A percentile compares a stretch with the other conserved stretches of the same genome.
phyloP scores from a whole-genome alignment of 306 rosid genomes.

The Prunus armeniaca region DNA sequence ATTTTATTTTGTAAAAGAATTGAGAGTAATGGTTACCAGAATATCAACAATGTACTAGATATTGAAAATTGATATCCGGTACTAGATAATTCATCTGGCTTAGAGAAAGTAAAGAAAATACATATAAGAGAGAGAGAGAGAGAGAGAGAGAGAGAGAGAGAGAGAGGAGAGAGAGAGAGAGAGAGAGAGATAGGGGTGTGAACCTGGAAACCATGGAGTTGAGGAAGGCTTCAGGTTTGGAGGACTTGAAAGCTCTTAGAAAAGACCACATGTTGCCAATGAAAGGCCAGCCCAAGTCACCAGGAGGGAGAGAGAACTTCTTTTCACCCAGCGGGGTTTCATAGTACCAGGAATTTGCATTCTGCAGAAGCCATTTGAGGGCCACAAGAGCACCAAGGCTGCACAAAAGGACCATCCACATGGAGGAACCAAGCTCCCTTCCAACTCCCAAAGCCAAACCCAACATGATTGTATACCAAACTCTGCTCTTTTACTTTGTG shows the following conservation, averaged over 20 bases:
- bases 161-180: neutral
- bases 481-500: neutral
- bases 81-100: neutral
- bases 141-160: too few relatives aligned
- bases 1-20: too few relatives aligned
- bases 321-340: slow-evolving; percentile 54
- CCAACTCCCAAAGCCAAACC: neutral
- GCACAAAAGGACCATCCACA: slow-evolving; percentile 9
- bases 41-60: neutral
- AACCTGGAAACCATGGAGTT: slow-evolving; percentile 60
- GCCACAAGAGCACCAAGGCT: slow-evolving; percentile 20
- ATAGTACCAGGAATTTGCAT: slow-evolving; percentile 56
- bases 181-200: neutral
- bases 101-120: too few relatives aligned
- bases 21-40: too few relatives aligned
- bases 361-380: slow-evolving; percentile 38
- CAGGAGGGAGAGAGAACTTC: slow-evolving; percentile 72
- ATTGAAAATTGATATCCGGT: neutral
- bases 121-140: neutral
- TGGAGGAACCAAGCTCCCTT: slow-evolving; percentile 12
- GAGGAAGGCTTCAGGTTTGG: slow-evolving; percentile 79
- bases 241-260: slow-evolving; percentile 80
- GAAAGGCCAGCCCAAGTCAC: slow-evolving; percentile 89
- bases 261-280: slow-evolving; percentile 97
- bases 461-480: neutral